Percentiles rank a stretch among this genome's conserved stretches.
These are phyloP conservation scores for Amylostereum chailletii DNA, from an alignment of 1,284 basidiomycete genomes.

Conservation along the genomic window DNA sequence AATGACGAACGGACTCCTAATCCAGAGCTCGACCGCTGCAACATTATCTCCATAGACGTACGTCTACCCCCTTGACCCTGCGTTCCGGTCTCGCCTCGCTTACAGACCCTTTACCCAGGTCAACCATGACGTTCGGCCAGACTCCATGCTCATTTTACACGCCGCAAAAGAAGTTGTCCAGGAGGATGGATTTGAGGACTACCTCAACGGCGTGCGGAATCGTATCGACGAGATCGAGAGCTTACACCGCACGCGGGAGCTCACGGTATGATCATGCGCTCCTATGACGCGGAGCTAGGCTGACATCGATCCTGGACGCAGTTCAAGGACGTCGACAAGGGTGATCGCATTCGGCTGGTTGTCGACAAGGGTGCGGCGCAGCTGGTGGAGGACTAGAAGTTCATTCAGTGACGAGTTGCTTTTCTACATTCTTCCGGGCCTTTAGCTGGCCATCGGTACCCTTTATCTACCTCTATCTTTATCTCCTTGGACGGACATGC, in stretches of 20 bases:
- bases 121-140: constrained; percentile 70
- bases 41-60: constrained; percentile 76
- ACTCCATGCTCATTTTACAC: constrained; percentile 67
- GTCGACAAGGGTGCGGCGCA: constrained; percentile 51
- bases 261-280: constrained; percentile 41
- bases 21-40: constrained; percentile 51
- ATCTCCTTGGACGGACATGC: too few relatives aligned
- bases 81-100: constrained; percentile 1
- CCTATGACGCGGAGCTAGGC: constrained; percentile 1
- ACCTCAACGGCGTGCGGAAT: constrained; percentile 60
- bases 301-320: constrained; percentile 16
- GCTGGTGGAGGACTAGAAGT: constrained; percentile 13
- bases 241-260: constrained; percentile 60
- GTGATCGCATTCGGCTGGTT: constrained; percentile 47
- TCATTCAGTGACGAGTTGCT: too few relatives aligned
- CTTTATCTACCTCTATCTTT: too few relatives aligned
- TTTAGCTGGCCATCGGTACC: too few relatives aligned
- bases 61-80: constrained; percentile 15
- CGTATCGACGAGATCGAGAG: constrained; percentile 72
- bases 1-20: not conserved
- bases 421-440: too few relatives aligned
- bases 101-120: constrained; percentile 31
- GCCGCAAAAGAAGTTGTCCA: constrained; percentile 63
- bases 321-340: constrained; percentile 59
- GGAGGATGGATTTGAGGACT: constrained; percentile 65